phyloP scores from a whole-genome alignment of 2,329 filamentous ascomycete species.

The Fusarium xyrophilum region DNA sequence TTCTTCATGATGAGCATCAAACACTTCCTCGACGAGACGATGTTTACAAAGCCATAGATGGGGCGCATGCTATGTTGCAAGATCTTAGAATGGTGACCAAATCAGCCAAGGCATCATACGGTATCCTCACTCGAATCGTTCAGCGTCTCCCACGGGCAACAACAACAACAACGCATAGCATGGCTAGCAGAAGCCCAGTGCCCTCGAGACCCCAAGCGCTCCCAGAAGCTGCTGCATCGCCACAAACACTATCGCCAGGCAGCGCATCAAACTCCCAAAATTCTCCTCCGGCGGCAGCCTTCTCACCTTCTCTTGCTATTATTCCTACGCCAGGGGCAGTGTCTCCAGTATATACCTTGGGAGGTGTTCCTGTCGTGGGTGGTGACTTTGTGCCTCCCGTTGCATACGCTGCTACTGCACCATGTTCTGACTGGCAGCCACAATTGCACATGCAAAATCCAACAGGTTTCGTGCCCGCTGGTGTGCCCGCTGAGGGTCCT shows the following conservation, averaged over 20 bases:
- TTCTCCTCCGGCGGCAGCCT: conserved; percentile 6
- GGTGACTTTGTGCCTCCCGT: neutral
- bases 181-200: conserved; percentile 3
- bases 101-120: conserved; percentile 45
- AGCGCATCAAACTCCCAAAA: neutral
- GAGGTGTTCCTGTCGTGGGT: neutral
- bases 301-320: neutral
- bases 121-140: conserved; percentile 43
- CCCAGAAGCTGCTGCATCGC: neutral
- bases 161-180: conserved; percentile 25
- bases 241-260: conserved; percentile 5
- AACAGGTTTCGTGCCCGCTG: neutral
- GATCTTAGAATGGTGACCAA: conserved; percentile 42
- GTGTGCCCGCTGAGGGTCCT: conserved; percentile 19
- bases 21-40: conserved; percentile 51
- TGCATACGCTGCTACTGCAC: conserved; percentile 4
- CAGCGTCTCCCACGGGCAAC: conserved; percentile 41
- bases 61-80: conserved; percentile 46
- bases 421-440: conserved; percentile 25
- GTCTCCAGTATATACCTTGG: conserved; percentile 13
- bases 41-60: conserved; percentile 50
- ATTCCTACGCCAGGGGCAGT: conserved; percentile 1
- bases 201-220: conserved; percentile 9
- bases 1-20: conserved; percentile 56
- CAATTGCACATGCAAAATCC: conserved; percentile 17